A percentile compares a stretch with the other conserved stretches of the same genome.
Conservation (phyloP, 805 yeast species). For the Zygosaccharomyces lentus region DNA sequence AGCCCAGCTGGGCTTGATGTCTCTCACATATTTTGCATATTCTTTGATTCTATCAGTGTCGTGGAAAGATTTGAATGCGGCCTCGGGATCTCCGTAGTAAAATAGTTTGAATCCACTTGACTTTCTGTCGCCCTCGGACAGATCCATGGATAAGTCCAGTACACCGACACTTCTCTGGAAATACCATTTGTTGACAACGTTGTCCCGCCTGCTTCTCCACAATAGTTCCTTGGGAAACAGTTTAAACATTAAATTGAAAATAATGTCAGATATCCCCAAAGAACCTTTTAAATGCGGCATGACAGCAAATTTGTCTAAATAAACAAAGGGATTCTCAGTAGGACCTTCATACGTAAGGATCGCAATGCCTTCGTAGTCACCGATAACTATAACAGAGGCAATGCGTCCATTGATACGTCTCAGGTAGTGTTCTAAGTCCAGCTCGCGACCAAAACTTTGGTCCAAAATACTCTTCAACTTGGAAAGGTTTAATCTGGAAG, state of each 20-base stretch:
- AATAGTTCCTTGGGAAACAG: slow-evolving; percentile 67
- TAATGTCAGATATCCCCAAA: slow-evolving; percentile 88
- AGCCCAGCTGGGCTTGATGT: slow-evolving; percentile 36
- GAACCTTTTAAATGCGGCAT: slow-evolving; percentile 80
- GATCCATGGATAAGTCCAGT: slow-evolving; percentile 41
- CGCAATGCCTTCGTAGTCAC: slow-evolving; percentile 95
- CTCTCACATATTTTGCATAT: slow-evolving; percentile 32
- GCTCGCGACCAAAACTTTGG: slow-evolving; percentile 67
- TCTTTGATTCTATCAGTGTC: slow-evolving; percentile 21
- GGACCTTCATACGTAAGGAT: slow-evolving; percentile 78
- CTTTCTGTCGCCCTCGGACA: slow-evolving; percentile 33
- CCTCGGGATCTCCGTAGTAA: slow-evolving; percentile 37
- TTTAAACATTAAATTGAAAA: slow-evolving; percentile 72
- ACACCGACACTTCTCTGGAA: slow-evolving; percentile 85
- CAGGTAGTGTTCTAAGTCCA: slow-evolving; percentile 67
- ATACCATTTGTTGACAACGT: slow-evolving; percentile 97
- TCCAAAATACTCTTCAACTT: slow-evolving; percentile 62
- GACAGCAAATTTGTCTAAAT: slow-evolving; percentile 92
- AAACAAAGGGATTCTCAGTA: slow-evolving; percentile 48
- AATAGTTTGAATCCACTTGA: slow-evolving; percentile 38
- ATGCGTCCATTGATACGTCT: slow-evolving; percentile 58
- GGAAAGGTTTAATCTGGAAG: slow-evolving; percentile 44
- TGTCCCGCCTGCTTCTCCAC: slow-evolving; percentile 84
- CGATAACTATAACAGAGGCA: slow-evolving; percentile 79
- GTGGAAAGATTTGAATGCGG: slow-evolving; percentile 18